phyloP scores from a whole-genome alignment of 1,284 basidiomycete genomes.

The Irpex sp. region DNA sequence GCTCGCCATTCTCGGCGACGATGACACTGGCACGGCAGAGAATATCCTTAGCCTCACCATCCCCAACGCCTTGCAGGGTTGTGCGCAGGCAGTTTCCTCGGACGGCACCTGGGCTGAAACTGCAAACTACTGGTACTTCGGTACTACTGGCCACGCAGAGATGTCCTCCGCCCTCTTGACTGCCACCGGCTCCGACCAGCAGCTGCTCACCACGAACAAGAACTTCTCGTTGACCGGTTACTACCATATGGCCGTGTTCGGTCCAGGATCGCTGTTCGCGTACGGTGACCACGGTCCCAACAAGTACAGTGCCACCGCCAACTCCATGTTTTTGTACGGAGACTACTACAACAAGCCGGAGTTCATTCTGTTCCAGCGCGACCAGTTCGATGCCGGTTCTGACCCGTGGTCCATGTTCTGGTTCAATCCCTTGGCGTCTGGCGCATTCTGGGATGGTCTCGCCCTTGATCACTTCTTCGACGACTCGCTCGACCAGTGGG shows the following conservation, averaged over 20 bases:
- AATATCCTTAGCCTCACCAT: slow-evolving; percentile 69
- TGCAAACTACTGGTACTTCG: slow-evolving; percentile 95
- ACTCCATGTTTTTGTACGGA: slow-evolving; percentile 72
- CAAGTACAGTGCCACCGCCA: slow-evolving; percentile 87
- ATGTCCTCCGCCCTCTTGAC: slow-evolving; percentile 81
- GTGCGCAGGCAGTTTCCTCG: slow-evolving; percentile 56
- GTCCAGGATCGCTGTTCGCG: slow-evolving; percentile 86
- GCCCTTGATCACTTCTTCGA: slow-evolving; percentile 83
- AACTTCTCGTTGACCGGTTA: slow-evolving; percentile 75
- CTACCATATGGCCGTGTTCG: slow-evolving; percentile 90
- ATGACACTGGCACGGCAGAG: slow-evolving; percentile 70
- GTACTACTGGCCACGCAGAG: slow-evolving; percentile 92
- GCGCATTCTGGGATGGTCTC: slow-evolving; percentile 90
- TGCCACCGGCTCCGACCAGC: slow-evolving; percentile 83
- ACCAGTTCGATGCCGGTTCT: slow-evolving; percentile 73
- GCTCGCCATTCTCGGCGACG: slow-evolving; percentile 87
- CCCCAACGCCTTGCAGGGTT: slow-evolving; percentile 77
- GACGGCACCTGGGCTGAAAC: slow-evolving; percentile 98
- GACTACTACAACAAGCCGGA: slow-evolving; percentile 63
- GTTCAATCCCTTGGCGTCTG: slow-evolving; percentile 82
- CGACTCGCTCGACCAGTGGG: slow-evolving; percentile 76
- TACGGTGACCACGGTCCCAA: slow-evolving; percentile 95
- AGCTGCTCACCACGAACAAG: slow-evolving; percentile 67
- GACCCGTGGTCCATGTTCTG: slow-evolving; percentile 98
- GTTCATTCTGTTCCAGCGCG: slow-evolving; percentile 90